Conservation (phyloP, 306 rosid genomes). For the Biancaea sappan region DNA sequence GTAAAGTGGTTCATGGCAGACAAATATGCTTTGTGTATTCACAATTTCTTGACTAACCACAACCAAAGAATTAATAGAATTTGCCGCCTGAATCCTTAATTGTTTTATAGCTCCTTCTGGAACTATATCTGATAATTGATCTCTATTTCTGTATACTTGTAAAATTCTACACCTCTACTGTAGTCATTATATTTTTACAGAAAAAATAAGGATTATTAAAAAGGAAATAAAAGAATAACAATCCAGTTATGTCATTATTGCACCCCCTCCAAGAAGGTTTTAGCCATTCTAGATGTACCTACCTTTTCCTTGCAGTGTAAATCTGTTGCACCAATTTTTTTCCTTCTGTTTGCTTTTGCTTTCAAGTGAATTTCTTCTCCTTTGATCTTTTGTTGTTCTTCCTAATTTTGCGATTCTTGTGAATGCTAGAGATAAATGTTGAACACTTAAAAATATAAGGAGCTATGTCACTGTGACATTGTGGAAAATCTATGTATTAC, state of each 20-base stretch:
- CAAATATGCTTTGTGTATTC: not conserved
- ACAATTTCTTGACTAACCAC: not conserved
- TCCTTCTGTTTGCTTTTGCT: constrained; percentile 95
- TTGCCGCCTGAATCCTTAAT: constrained; percentile 15
- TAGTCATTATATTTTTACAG: not conserved
- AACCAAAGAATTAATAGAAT: not conserved
- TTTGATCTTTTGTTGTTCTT: constrained; percentile 20
- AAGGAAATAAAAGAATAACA: too few relatives aligned
- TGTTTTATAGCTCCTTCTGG: not conserved
- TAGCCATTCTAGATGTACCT: not conserved
- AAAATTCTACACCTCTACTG: not conserved
- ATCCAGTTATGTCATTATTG: not conserved
- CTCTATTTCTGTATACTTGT: not conserved
- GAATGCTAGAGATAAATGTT: constrained; percentile 8
- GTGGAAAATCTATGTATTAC: constrained; percentile 13
- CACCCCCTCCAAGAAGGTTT: not conserved
- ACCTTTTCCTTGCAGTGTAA: constrained; percentile 73
- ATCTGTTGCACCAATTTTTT: constrained; percentile 98
- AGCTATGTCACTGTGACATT: constrained; percentile 10
- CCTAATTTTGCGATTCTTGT: constrained; percentile 25
- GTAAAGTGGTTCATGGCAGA: not conserved
- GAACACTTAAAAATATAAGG: constrained; percentile 24
- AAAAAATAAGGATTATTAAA: not conserved
- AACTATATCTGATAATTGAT: not conserved
- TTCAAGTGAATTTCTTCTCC: constrained; percentile 65